These are phyloP conservation scores for Lindgomyces ingoldianus DNA, from an alignment of 495 filamentous ascomycete species.

Conservation along the genomic window DNA sequence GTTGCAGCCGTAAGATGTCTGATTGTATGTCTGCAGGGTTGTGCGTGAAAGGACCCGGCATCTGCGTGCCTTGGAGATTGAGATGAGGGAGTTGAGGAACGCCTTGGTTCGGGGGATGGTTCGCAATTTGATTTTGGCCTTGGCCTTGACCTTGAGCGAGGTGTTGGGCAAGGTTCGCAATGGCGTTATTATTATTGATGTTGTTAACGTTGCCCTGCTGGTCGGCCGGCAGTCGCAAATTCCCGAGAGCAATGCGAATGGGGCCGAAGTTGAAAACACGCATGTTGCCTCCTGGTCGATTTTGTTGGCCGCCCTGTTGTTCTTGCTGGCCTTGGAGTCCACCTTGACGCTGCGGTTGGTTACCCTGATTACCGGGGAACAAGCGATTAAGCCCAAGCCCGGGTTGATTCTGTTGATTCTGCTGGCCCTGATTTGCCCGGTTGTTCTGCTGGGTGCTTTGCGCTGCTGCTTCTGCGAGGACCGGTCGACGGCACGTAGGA, in stretches of 20 bases:
- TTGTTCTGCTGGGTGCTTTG: constrained; percentile 29
- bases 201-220: constrained; percentile 29
- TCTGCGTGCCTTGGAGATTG: neutral
- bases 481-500: constrained; percentile 87
- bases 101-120: neutral
- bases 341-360: constrained; percentile 2
- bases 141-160: constrained; percentile 16
- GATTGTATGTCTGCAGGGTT: constrained; percentile 34
- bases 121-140: constrained; percentile 6
- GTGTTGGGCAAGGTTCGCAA: constrained; percentile 22
- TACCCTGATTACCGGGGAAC: constrained; percentile 10
- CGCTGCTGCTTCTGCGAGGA: constrained; percentile 51
- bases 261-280: constrained; percentile 65
- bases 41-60: neutral
- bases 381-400: neutral
- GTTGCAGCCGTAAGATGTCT: constrained; percentile 34
- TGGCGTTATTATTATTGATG: constrained; percentile 34
- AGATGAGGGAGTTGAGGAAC: neutral
- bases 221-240: constrained; percentile 49
- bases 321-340: constrained; percentile 14
- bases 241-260: constrained; percentile 51
- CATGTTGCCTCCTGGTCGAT: constrained; percentile 39
- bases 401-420: constrained; percentile 18
- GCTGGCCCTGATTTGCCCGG: constrained; percentile 16
- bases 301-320: constrained; percentile 31